Percentiles rank a stretch among this genome's conserved stretches.
phyloP scores from a whole-genome alignment of 768 basidiomycete species.

The Glaciozyma antarctica region DNA sequence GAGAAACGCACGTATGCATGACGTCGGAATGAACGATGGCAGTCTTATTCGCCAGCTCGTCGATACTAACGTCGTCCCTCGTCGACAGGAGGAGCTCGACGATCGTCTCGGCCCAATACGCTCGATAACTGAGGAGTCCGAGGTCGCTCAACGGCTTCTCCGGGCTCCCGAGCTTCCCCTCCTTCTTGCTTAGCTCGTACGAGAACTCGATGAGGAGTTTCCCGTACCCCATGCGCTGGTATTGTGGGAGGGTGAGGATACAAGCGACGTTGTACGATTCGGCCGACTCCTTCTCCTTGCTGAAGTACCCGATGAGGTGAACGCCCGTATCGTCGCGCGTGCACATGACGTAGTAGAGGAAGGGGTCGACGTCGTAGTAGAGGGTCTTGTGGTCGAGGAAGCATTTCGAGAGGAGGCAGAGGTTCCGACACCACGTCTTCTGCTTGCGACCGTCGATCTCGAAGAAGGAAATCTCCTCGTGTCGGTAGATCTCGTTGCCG shows the following conservation, averaged over 20 bases:
- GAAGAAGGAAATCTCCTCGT: conserved; percentile 93
- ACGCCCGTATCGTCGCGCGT: conserved; percentile 80
- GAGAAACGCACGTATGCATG: conserved; percentile 81
- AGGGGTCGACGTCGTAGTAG: conserved; percentile 99
- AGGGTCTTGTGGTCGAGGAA: conserved; percentile 99
- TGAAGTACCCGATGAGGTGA: conserved; percentile 96
- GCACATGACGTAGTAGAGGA: conserved; percentile 98
- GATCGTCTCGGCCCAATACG: conserved; percentile 92
- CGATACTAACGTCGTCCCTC: conserved; percentile 76
- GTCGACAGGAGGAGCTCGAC: conserved; percentile 72
- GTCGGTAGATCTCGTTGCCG: conserved; percentile 97
- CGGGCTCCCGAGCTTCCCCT: conserved; percentile 88
- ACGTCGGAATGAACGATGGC: conserved; percentile 91
- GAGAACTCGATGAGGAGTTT: conserved; percentile 95
- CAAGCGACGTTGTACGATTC: conserved; percentile 99
- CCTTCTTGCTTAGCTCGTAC: conserved; percentile 93
- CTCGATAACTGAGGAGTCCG: conserved; percentile 81
- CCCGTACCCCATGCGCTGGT: conserved; percentile 92
- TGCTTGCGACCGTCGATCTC: conserved; percentile 97
- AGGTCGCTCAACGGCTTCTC: conserved; percentile 96
- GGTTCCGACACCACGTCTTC: conserved; percentile 89
- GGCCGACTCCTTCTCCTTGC: conserved; percentile 96
- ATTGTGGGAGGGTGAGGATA: conserved; percentile 95
- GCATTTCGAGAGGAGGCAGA: conserved; percentile 92
- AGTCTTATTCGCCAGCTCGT: conserved; percentile 93